Evolutionary conservation across 331 rosid genomes (phyloP).

Genomic region (Erythrophleum ivorense): DNA sequence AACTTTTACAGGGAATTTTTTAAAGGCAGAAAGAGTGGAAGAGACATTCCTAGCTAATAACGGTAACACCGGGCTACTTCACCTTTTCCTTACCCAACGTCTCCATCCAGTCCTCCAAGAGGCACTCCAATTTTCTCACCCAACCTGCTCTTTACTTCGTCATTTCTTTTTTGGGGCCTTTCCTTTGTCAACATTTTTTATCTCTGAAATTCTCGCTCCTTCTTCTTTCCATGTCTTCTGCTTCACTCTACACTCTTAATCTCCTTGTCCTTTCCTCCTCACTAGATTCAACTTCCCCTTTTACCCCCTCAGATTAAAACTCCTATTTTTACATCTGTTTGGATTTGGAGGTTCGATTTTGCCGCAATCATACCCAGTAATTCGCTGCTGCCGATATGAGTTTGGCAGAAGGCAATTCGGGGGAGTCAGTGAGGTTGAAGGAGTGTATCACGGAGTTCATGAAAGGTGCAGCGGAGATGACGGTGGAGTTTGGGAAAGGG

Average conservation of each 20-base stretch:
- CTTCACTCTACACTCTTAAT: conserved; percentile 15
- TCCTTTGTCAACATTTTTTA: conserved; percentile 42
- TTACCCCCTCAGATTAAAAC: neutral
- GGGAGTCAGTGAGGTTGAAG: conserved; percentile 42
- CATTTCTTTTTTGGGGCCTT: conserved; percentile 35
- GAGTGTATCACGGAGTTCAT: conserved; percentile 68
- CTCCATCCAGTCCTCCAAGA: conserved; percentile 27
- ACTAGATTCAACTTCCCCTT: neutral
- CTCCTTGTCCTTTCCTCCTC: neutral
- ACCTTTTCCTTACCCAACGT: conserved; percentile 7
- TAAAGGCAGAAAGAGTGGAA: neutral
- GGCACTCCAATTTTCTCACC: conserved; percentile 31
- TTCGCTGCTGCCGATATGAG: neutral
- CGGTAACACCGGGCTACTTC: conserved; percentile 10
- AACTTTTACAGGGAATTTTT: neutral
- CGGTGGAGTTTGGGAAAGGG: conserved; percentile 84
- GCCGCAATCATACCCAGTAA: neutral
- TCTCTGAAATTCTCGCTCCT: conserved; percentile 15
- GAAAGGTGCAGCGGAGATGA: conserved; percentile 77
- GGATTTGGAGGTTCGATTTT: neutral
- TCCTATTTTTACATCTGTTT: neutral
- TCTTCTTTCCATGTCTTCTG: neutral
- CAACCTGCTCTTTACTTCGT: conserved; percentile 37
- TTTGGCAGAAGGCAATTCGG: conserved; percentile 23
- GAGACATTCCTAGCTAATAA: neutral